Conservation (phyloP, 1,284 basidiomycete species). For the Trichosporon asahii region DNA sequence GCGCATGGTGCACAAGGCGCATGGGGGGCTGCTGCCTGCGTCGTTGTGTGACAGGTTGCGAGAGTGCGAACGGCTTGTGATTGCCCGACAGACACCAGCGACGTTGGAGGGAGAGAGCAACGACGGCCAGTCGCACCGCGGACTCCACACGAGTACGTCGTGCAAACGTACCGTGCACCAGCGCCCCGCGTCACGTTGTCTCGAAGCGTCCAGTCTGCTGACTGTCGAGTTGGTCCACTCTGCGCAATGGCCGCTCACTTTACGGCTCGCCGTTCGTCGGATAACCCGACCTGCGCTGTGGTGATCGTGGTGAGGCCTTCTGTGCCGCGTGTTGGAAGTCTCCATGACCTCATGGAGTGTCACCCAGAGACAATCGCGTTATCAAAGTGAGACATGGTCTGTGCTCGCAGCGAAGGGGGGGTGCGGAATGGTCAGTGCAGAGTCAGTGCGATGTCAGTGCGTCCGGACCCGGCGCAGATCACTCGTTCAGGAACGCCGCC, state of each 20-base stretch:
- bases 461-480: not conserved
- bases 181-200: conserved; percentile 1
- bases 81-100: not conserved
- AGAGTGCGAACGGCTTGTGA: not conserved
- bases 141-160: not conserved
- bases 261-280: not conserved
- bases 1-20: not conserved
- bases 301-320: no score
- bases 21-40: not conserved
- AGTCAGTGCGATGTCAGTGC: not conserved
- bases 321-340: no score
- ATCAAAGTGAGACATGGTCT: not conserved
- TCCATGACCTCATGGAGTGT: not conserved
- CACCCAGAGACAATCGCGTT: not conserved
- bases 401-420: not conserved
- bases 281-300: not conserved
- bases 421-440: not conserved
- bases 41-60: not conserved
- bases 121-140: not conserved
- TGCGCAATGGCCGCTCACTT: not conserved
- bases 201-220: not conserved
- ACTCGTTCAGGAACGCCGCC: not conserved
- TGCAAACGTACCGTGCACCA: no score
- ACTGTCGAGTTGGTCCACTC: not conserved
- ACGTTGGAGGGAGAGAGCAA: not conserved